Evolutionary conservation across 768 basidiomycete species (phyloP), one percentile per base, ranked within the genome.

Genomic region (Phallus indusiatus): DNA sequence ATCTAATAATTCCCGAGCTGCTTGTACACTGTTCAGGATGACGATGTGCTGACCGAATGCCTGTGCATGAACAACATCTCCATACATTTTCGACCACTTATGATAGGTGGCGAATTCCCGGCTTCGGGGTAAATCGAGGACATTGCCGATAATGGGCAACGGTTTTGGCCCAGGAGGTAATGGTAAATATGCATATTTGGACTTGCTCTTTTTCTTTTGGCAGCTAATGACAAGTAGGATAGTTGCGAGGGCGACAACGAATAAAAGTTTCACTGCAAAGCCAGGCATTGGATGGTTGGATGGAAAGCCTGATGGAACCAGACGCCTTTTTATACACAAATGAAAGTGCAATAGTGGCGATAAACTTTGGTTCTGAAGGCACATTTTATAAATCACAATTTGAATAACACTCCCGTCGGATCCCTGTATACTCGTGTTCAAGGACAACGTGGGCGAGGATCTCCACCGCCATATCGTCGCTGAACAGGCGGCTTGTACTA

Each of bases 91-190:
- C 36, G 67, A 66, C 76, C 77, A 78, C 42, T 70, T 64, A 11
- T 72, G 63, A 56, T 75, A 78, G 6, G 66, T 66, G 58, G 67
- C 61, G 74, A 75, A 76, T 22, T 70, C 71, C 34, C 67, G 61
- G 22, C 62, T 57, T 3, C 61, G 54, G n/a, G 71, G 69, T 46
- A 74, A 62, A 35, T 73, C 67, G 9, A 69, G 21, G 33, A 74
- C 28, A 59, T 75, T 75, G 4, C 77, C 77, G 16, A 78, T 58
- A 47, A 77, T 55, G 0, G 75, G 75, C 35, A 72, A 59, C 4
- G 70, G 64, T 36, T 57, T 64, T 1, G 75, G 75, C 28, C 76
- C 77, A 52, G 76, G 77, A 17, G 76, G 76, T 12, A 35, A 64
- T 20, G 53, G 53, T 42, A 42, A 42, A 42, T 42, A 11, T 4